Base-by-base conservation (phyloP, 179 eudicot genomes). In the Beta corolliflora region DNA sequence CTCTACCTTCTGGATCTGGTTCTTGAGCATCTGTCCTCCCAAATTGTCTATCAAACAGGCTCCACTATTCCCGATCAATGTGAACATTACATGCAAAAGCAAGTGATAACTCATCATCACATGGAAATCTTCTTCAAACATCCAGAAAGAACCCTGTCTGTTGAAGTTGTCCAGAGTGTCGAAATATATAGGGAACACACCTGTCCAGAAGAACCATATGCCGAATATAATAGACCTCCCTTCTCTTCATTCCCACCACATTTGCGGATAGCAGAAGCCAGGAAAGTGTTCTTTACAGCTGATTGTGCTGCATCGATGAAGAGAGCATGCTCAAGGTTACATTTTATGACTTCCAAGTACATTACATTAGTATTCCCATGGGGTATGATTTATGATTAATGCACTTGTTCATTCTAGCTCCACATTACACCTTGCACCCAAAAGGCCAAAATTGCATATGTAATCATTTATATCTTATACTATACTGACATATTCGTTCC, bases 161-260 rank as follows among this genome's bases (percentile, higher is more conserved):
- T 56, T 60, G 44, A 81, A 74, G 77, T n/a, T 19, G 41, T 74
- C 54, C n/a, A 66, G 36, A 29, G 45, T 50, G 25, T 48, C 11
- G 21, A 55, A 31, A 50, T 3, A 23, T 44, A 23, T 44, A 45
- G 11, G 65, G 46, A n/a, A 81, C 79, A n/a, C 55, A 85, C 99
- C 95, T 95, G 99, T 52, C 98, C 98, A 86, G 53, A 88, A 55
- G 99, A 95, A 73, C 99, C 99, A 87, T 92, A 95, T 44, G 98
- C 98, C 55, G 88, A 76, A 83, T 95, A 95, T 31, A 94, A 79
- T 71, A 89, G 76, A 66, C 25, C 80, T 69, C 98, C 98, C 80
- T 95, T 95, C 86, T 95, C 98, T 84, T 86, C 97, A 85, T 95
- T 93, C 53, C 98, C 99, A 78, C 99, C 99, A 88, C 99, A 94